Percentiles rank a stretch among this genome's conserved stretches.
phyloP scores from a whole-genome alignment of 1,284 basidiomycete species.

The Cryptococcus sp. region DNA sequence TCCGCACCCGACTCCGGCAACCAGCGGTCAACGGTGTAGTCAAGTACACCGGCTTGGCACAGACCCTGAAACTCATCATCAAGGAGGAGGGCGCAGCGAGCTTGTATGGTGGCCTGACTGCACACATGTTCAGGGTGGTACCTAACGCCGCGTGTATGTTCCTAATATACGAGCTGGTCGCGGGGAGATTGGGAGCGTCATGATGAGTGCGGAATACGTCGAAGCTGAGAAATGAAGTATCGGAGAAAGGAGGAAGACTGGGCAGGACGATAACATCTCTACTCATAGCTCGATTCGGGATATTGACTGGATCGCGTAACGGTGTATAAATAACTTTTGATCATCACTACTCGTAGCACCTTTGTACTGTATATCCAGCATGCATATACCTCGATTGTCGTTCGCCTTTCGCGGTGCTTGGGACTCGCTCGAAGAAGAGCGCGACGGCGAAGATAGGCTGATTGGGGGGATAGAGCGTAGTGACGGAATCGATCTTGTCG shows the following conservation, averaged over 20 bases:
- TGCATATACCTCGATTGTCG: slow-evolving; percentile 12
- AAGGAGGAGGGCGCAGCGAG: slow-evolving; percentile 79
- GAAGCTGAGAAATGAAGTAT: neutral
- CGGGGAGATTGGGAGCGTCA: slow-evolving; percentile 37
- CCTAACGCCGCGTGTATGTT: slow-evolving; percentile 97
- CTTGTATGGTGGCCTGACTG: slow-evolving; percentile 89
- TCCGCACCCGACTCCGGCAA: slow-evolving; percentile 90
- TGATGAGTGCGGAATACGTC: neutral
- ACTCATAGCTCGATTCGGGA: no score
- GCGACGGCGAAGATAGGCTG: neutral
- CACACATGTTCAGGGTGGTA: slow-evolving; percentile 93
- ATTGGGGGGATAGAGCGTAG: neutral
- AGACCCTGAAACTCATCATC: slow-evolving; percentile 82
- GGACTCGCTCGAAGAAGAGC: neutral
- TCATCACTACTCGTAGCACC: slow-evolving; percentile 4
- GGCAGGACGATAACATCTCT: no score
- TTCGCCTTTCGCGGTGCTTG: neutral
- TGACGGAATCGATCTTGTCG: no score
- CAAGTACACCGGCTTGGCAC: slow-evolving; percentile 83
- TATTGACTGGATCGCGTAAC: no score
- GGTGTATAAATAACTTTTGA: neutral
- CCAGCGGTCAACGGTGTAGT: slow-evolving; percentile 61
- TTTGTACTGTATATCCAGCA: slow-evolving; percentile 6
- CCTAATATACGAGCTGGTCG: slow-evolving; percentile 55
- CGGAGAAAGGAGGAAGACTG: neutral